phyloP scores from a whole-genome alignment of 345 rosid species.

The Hibiscus syriacus region DNA sequence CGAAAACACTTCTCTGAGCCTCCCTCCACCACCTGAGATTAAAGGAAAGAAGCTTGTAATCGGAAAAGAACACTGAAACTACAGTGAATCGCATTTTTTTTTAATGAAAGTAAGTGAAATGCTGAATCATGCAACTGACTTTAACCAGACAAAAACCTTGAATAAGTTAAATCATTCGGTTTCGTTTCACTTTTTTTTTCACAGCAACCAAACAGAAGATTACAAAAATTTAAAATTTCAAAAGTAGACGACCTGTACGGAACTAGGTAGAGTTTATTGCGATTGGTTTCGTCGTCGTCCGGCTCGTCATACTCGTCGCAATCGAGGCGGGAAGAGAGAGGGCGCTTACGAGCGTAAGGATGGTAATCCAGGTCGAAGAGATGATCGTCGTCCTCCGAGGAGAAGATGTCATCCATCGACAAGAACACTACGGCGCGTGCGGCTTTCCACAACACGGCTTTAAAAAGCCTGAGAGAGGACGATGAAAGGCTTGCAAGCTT shows the following conservation, averaged over 20 bases:
- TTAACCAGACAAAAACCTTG: not conserved
- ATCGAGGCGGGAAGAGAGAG: slow-evolving; percentile 4
- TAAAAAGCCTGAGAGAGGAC: slow-evolving; percentile 16
- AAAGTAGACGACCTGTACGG: slow-evolving; percentile 32
- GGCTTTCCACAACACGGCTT: slow-evolving; percentile 17
- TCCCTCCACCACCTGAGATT: slow-evolving; percentile 61
- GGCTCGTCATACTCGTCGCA: slow-evolving; percentile 6
- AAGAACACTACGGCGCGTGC: slow-evolving; percentile 3
- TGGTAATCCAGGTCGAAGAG: slow-evolving; percentile 22
- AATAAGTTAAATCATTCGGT: not conserved
- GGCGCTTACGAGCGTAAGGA: slow-evolving; percentile 12
- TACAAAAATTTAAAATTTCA: not conserved
- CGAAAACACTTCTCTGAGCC: slow-evolving; percentile 22
- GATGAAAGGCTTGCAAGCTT: slow-evolving; percentile 13
- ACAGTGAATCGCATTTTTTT: not conserved
- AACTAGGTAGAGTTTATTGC: slow-evolving; percentile 37
- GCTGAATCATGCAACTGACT: not conserved
- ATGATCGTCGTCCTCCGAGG: slow-evolving; percentile 18
- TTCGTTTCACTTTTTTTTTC: not conserved
- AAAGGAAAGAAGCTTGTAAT: slow-evolving; percentile 2
- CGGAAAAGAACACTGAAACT: not conserved
- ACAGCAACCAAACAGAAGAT: slow-evolving; percentile 10
- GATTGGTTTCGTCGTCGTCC: slow-evolving; percentile 13
- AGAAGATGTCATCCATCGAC: slow-evolving; percentile 27
- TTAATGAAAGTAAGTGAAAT: not conserved